Base-by-base conservation (phyloP, 2,329 filamentous ascomycete genomes). In the Ambrosiella beaveri region DNA sequence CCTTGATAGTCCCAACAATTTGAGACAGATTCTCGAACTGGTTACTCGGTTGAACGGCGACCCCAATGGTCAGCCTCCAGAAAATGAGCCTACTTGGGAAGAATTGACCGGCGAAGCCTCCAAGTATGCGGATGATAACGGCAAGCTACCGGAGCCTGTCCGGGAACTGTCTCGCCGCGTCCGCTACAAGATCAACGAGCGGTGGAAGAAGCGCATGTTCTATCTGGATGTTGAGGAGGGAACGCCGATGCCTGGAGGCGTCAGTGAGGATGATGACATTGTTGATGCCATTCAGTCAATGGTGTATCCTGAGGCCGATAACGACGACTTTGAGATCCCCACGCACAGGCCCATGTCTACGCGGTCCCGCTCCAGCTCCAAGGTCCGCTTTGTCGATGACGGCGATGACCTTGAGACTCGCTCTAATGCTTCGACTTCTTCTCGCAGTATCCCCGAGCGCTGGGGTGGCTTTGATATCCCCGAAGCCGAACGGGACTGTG, bases 141-240 rank as follows among this genome's bases (percentile, higher is more conserved):
- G n/a, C n/a, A 13, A 13, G 2, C 17, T 51, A 5, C 47, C 47
- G 17, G 47, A 51, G 47, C 47, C 47, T 7, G 47, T 19, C 11
- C 15, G 47, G 17, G 47, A 51, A 51, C 47, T 51, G 9, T 8
- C 11, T 11, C 27, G 35, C 17, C 37, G 52, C 4, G 27, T 77
- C 1, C 72, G 78, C 12, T 72, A 70, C 44, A 74, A 75, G 62
- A 72, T 88, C 40, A 76, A 84, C 64, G 80, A 90, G 57, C 77
- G 87, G 54, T 93, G 87, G 87, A 79, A 79, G 64, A 77, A 85
- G 60, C 77, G 88, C 51, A 80, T 84, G 44, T 94, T 93, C 64
- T 94, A 93, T 65, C 77, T 88, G 0, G 88, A 94, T 59, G 85
- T 89, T 68, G 88, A 94, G 71, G 88, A 94, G 68, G 88, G 88